These are phyloP conservation scores for Vicia sativa DNA, from an alignment of 306 rosid genomes.

Conservation along the genomic window DNA sequence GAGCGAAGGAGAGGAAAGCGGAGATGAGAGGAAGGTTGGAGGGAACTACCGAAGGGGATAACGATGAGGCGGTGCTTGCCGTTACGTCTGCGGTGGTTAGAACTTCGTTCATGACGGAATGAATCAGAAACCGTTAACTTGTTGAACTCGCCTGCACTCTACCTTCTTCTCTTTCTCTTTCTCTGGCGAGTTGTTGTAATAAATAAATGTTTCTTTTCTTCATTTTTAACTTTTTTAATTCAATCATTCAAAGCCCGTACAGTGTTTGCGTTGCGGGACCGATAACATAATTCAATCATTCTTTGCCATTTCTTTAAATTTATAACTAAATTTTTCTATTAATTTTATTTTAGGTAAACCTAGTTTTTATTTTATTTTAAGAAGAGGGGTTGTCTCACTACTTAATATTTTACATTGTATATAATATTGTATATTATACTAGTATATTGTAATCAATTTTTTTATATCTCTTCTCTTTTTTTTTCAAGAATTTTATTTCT, in stretches of 20 bases:
- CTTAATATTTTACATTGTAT: too few relatives aligned
- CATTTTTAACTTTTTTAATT: background rate
- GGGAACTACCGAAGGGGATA: conserved; percentile 42
- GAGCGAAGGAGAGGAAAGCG: conserved; percentile 69
- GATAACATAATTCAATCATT: too few relatives aligned
- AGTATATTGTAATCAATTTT: too few relatives aligned
- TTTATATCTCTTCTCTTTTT: too few relatives aligned
- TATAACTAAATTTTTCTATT: too few relatives aligned
- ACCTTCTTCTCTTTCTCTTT: background rate
- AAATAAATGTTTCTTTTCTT: background rate
- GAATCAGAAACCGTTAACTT: background rate
- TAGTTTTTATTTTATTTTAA: too few relatives aligned
- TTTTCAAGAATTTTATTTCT: too few relatives aligned
- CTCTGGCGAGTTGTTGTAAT: background rate
- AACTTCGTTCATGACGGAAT: conserved; percentile 50
- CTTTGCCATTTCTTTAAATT: too few relatives aligned
- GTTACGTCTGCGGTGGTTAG: conserved; percentile 57
- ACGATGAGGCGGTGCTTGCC: conserved; percentile 44
- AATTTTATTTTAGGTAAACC: too few relatives aligned
- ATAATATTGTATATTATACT: too few relatives aligned
- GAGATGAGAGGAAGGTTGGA: conserved; percentile 64
- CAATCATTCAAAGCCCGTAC: conserved; percentile 4
- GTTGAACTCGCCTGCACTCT: conserved; percentile 2
- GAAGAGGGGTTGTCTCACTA: too few relatives aligned
- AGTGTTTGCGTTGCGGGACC: background rate